Percentiles rank a stretch among this genome's conserved stretches.
Conservation (phyloP, 116 monocot genomes). For the Trichopus zeylanicus region DNA sequence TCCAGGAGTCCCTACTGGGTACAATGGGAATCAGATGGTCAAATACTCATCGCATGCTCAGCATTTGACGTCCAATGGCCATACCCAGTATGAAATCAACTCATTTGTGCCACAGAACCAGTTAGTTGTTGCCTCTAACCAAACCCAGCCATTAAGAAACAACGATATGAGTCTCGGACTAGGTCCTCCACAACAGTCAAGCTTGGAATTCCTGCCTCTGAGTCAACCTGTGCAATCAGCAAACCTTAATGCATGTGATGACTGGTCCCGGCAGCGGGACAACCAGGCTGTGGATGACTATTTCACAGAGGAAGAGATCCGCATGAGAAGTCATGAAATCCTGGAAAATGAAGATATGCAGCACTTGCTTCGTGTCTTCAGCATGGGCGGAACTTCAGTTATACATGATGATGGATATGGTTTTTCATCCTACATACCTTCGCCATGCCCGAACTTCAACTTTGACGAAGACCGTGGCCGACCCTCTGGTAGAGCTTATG, state of each 20-base stretch:
- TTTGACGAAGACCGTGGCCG: constrained; percentile 40
- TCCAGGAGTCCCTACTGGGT: constrained; percentile 8
- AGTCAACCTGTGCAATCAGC: constrained; percentile 13
- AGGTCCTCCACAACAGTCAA: constrained; percentile 28
- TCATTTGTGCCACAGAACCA: constrained; percentile 27
- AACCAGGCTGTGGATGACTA: constrained; percentile 29
- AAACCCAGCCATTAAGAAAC: constrained; percentile 17
- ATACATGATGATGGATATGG: constrained; percentile 42
- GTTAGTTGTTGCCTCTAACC: constrained; percentile 14
- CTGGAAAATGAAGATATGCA: constrained; percentile 92
- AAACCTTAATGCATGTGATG: constrained; percentile 23
- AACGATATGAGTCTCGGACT: constrained; percentile 28
- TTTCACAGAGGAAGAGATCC: constrained; percentile 75
- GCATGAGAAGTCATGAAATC: constrained; percentile 83
- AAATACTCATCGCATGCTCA: constrained; percentile 30
- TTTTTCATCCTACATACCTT: constrained; percentile 44
- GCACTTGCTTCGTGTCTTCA: constrained; percentile 58
- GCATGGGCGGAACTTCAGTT: constrained; percentile 57
- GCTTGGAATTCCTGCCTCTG: constrained; percentile 16
- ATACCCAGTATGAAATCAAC: constrained; percentile 27
- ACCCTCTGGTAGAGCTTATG: constrained; percentile 64
- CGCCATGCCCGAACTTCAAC: constrained; percentile 39
- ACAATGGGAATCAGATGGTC: constrained; percentile 27
- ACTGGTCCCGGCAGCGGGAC: constrained; percentile 32
- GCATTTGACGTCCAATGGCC: constrained; percentile 11